Conservation (phyloP, 2,329 filamentous ascomycete species). For the Nothophoma quercina region DNA sequence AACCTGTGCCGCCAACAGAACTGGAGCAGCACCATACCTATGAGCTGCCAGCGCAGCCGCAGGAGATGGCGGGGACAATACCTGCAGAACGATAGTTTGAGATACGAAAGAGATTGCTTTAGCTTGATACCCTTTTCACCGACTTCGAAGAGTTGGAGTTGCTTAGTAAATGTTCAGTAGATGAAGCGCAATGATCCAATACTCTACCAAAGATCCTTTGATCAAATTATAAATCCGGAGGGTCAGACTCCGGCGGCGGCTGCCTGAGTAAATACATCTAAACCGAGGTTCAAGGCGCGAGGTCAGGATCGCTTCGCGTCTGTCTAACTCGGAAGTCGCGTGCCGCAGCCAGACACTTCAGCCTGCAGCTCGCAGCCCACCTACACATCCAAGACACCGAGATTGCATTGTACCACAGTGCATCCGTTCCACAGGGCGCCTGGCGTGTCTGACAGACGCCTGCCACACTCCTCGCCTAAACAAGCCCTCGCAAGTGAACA, state of each 20-base stretch:
- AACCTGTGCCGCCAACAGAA: neutral
- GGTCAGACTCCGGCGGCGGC: neutral
- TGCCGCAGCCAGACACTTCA: conserved; percentile 10
- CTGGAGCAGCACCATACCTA: neutral
- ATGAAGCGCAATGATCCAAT: neutral
- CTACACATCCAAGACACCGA: neutral
- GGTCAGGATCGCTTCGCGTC: neutral
- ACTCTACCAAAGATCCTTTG: neutral
- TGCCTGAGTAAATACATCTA: neutral
- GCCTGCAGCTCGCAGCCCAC: neutral
- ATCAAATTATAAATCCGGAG: neutral
- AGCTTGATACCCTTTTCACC: neutral
- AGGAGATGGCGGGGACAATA: neutral
- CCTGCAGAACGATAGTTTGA: neutral
- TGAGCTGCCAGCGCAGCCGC: neutral
- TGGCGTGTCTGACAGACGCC: conserved; percentile 1
- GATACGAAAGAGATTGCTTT: too few relatives aligned
- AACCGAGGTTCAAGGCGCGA: neutral
- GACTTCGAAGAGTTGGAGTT: too few relatives aligned
- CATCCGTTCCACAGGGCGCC: neutral
- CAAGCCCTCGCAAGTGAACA: neutral
- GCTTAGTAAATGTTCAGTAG: too few relatives aligned
- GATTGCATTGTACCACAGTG: neutral
- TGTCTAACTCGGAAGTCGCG: conserved; percentile 2
- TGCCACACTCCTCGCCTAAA: too few relatives aligned